These are phyloP conservation scores for Ascochyta koolunga DNA, from an alignment of 2,329 filamentous ascomycete species.

Conservation along the genomic window DNA sequence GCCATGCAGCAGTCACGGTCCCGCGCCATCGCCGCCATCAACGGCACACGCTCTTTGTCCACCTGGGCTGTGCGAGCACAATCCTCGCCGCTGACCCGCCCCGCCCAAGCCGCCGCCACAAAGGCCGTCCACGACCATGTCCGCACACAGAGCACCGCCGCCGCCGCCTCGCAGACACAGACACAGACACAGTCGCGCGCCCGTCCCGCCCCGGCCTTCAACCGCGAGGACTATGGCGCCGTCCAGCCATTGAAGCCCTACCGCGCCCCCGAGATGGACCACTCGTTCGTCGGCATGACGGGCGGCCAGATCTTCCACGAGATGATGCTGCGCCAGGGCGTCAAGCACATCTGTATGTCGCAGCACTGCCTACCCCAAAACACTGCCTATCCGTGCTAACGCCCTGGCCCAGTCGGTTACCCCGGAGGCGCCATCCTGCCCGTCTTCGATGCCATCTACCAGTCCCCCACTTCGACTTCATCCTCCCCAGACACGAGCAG, in stretches of 20 bases:
- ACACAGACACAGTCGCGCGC: constrained; percentile 29
- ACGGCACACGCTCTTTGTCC: constrained; percentile 53
- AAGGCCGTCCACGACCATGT: constrained; percentile 48
- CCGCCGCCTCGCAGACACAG: constrained; percentile 37
- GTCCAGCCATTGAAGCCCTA: constrained; percentile 56
- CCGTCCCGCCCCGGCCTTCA: constrained; percentile 57
- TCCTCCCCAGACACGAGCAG: constrained; percentile 95
- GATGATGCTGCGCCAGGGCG: constrained; percentile 93
- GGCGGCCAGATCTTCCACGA: constrained; percentile 98
- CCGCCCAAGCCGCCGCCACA: constrained; percentile 39
- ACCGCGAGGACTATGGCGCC: constrained; percentile 52
- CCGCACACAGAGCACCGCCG: constrained; percentile 52
- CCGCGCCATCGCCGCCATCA: constrained; percentile 44
- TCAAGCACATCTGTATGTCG: constrained; percentile 90
- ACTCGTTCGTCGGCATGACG: constrained; percentile 85
- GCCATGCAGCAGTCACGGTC: constrained; percentile 46
- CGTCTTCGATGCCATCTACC: constrained; percentile 98
- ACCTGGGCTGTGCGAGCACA: constrained; percentile 48
- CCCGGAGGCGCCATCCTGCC: constrained; percentile 95
- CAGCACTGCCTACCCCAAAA: not conserved
- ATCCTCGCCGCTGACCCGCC: constrained; percentile 52
- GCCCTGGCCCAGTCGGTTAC: constrained; percentile 63
- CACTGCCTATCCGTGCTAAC: constrained; percentile 18
- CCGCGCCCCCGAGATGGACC: constrained; percentile 58
- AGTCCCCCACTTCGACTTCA: constrained; percentile 96